Conservation (phyloP, 208 protist species). For the Leishmania amazonensis region DNA sequence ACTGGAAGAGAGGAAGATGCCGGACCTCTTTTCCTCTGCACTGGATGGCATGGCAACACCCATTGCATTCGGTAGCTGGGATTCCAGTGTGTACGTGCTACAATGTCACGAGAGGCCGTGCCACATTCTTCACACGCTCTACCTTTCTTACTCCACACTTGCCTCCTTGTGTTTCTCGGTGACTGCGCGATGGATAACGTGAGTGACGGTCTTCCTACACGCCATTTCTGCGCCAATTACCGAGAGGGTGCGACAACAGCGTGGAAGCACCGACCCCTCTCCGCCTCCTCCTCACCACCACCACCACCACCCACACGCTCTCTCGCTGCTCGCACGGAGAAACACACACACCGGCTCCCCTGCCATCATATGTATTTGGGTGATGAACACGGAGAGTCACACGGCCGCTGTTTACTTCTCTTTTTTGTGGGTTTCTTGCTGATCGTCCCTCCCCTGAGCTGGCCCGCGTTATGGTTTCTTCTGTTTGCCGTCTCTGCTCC, state of each 20-base stretch:
- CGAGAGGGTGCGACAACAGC: neutral
- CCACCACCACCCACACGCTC: neutral
- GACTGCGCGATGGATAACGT: neutral
- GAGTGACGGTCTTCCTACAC: neutral
- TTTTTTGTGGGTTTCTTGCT: slow-evolving; percentile 1
- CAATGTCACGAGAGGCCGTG: neutral
- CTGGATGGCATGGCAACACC: neutral
- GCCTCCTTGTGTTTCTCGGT: neutral
- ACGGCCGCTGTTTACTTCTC: neutral
- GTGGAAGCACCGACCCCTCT: neutral
- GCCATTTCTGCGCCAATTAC: too few species aligned
- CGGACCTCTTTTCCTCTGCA: neutral
- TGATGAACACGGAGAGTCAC: neutral
- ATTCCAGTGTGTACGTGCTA: neutral
- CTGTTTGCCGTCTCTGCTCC: neutral
- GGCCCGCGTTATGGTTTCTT: neutral
- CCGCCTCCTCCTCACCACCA: neutral
- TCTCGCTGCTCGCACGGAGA: neutral
- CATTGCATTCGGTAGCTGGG: neutral
- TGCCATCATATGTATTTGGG: neutral
- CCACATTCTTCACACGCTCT: neutral
- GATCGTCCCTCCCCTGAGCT: neutral
- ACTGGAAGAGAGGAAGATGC: neutral
- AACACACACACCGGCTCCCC: neutral
- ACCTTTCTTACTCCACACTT: neutral